These are phyloP conservation scores for Phylloporus sp. DNA, from an alignment of 768 basidiomycete genomes.

Conservation along the genomic window DNA sequence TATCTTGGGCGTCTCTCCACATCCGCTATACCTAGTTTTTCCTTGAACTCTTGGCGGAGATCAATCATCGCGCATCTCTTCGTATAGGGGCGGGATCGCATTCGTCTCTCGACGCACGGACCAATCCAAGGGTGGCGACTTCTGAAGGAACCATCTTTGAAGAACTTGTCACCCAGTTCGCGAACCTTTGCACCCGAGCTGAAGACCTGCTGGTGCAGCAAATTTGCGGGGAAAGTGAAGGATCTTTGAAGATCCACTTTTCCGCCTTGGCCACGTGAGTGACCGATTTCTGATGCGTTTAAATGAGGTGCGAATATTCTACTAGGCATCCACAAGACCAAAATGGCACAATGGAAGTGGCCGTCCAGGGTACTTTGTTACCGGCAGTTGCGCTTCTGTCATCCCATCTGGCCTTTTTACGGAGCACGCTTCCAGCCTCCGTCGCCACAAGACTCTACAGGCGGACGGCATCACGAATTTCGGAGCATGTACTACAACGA, in stretches of 20 bases:
- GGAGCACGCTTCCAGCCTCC: conserved; percentile 54
- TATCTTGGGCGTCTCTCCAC: background rate
- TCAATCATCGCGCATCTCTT: conserved; percentile 54
- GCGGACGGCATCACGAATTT: conserved; percentile 60
- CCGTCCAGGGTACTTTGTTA: conserved; percentile 67
- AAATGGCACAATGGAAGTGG: conserved; percentile 30
- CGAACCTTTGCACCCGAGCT: conserved; percentile 55
- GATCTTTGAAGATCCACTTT: conserved; percentile 68
- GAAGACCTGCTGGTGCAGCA: conserved; percentile 87
- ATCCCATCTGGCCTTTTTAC: conserved; percentile 68
- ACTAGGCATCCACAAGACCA: conserved; percentile 11
- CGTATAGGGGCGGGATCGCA: conserved; percentile 49
- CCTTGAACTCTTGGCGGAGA: conserved; percentile 83
- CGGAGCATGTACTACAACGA: conserved; percentile 78
- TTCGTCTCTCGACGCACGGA: conserved; percentile 35
- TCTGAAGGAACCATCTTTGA: conserved; percentile 75
- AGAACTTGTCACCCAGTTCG: conserved; percentile 62
- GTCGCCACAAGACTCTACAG: conserved; percentile 66
- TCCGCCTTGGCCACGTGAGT: conserved; percentile 43
- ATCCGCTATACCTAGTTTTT: conserved; percentile 61
- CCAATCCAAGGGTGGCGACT: conserved; percentile 24
- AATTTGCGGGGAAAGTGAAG: conserved; percentile 77
- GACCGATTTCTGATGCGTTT: background rate
- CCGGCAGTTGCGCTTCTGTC: conserved; percentile 76
- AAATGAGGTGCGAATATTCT: background rate